A percentile compares a stretch with the other conserved stretches of the same genome.
phyloP scores from a whole-genome alignment of 2,329 filamentous ascomycete species.

The Cladosporium sp. region DNA sequence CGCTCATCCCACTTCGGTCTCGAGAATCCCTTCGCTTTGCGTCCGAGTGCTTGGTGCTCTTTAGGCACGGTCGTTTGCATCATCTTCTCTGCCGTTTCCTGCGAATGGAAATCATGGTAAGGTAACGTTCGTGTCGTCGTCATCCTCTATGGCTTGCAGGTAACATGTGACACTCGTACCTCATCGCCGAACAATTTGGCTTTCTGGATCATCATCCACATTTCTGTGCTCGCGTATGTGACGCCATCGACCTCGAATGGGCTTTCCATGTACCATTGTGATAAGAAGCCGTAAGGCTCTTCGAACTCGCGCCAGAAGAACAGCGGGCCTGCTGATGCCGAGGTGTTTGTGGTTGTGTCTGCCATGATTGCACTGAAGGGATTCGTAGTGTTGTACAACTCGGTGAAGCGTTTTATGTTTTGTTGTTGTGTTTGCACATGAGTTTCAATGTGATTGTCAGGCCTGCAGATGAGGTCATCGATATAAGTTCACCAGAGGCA shows the following conservation, averaged over 20 bases:
- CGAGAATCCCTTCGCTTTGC: constrained; percentile 52
- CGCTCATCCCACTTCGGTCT: constrained; percentile 47
- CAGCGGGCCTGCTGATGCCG: constrained; percentile 21
- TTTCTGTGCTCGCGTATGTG: constrained; percentile 39
- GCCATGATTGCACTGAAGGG: neutral
- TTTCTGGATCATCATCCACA: constrained; percentile 49
- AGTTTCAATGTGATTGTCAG: neutral
- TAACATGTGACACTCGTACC: no score
- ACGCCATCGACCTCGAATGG: constrained; percentile 43
- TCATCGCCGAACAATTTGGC: constrained; percentile 41
- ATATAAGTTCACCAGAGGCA: neutral
- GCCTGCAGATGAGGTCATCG: constrained; percentile 1
- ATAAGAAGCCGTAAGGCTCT: constrained; percentile 52
- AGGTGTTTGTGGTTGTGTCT: neutral
- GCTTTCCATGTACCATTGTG: constrained; percentile 58
- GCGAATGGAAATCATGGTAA: neutral
- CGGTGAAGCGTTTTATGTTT: no score
- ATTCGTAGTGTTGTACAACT: no score
- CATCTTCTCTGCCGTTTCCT: constrained; percentile 45
- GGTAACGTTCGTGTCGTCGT: neutral
- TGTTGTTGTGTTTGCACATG: neutral
- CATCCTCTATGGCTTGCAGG: neutral
- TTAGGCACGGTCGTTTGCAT: constrained; percentile 45
- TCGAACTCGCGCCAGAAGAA: constrained; percentile 42
- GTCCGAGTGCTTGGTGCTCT: constrained; percentile 52